These are phyloP conservation scores for Fusarium odoratissimum DNA, from an alignment of 2,329 filamentous ascomycete genomes.

Conservation along the genomic window DNA sequence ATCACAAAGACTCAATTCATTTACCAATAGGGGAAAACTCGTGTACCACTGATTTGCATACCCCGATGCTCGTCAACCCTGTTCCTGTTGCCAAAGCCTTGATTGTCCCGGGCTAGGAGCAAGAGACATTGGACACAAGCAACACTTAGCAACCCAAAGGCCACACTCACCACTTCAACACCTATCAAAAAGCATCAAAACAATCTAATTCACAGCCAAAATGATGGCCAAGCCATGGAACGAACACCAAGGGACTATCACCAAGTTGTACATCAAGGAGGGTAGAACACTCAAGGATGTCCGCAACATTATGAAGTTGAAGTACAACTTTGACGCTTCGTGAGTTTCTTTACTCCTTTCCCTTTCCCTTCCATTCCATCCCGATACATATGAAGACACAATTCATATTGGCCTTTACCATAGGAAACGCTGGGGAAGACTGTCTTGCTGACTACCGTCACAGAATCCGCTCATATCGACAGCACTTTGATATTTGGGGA, in stretches of 20 bases:
- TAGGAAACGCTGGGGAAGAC: not conserved
- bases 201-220: not conserved
- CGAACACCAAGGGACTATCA: slow-evolving; percentile 51
- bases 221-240: slow-evolving; percentile 61
- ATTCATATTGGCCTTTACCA: not conserved
- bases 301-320: slow-evolving; percentile 52
- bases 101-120: slow-evolving; percentile 36
- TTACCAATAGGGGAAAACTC: not conserved
- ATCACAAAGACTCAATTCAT: not conserved
- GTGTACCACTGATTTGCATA: not conserved
- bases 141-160: not conserved
- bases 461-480: slow-evolving; percentile 60
- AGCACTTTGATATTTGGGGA: slow-evolving; percentile 60
- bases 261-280: slow-evolving; percentile 55
- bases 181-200: not conserved
- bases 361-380: not conserved
- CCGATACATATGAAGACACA: not conserved
- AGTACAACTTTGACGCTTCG: slow-evolving; percentile 57
- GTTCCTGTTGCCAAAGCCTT: slow-evolving; percentile 31
- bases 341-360: slow-evolving; percentile 39
- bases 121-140: slow-evolving; percentile 1
- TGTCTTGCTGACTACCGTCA: slow-evolving; percentile 1
- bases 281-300: slow-evolving; percentile 56
- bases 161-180: not conserved
- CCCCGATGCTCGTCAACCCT: slow-evolving; percentile 28